phyloP scores from a whole-genome alignment of 805 yeast species.

The Ogataea pini region DNA sequence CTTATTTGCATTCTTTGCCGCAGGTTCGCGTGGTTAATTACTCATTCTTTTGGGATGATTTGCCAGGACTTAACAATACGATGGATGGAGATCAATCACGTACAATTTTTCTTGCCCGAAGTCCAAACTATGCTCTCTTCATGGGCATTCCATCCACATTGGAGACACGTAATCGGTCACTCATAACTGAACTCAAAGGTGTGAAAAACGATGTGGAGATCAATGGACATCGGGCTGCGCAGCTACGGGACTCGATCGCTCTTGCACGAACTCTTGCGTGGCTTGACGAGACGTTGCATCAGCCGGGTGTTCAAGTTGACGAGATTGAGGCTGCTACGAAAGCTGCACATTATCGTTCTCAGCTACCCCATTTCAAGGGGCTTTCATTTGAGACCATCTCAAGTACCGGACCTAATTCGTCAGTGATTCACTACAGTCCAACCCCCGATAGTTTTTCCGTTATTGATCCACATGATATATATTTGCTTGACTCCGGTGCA shows the following conservation, averaged over 20 bases:
- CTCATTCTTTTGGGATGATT: conserved; percentile 56
- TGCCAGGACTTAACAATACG: conserved; percentile 32
- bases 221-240: conserved; percentile 71
- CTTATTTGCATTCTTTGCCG: conserved; percentile 28
- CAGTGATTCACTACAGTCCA: conserved; percentile 77
- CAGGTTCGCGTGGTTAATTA: conserved; percentile 50
- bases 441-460: conserved; percentile 54
- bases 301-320: conserved; percentile 40
- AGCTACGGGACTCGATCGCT: conserved; percentile 80
- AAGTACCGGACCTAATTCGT: conserved; percentile 73
- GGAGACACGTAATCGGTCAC: conserved; percentile 26
- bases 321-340: conserved; percentile 61
- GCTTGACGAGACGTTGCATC: conserved; percentile 58
- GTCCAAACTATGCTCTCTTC: conserved; percentile 33
- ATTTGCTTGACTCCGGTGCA: conserved; percentile 86
- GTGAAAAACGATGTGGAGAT: conserved; percentile 75
- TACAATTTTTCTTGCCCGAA: conserved; percentile 25
- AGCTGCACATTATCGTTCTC: conserved; percentile 48
- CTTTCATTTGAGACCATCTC: conserved; percentile 77
- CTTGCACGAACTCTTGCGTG: conserved; percentile 75
- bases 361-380: conserved; percentile 54
- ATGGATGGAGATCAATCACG: background rate
- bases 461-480: conserved; percentile 68
- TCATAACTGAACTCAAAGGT: conserved; percentile 64
- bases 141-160: conserved; percentile 28